Evolutionary conservation across 805 yeast genomes (phyloP), one percentile per base, ranked within the genome.

Genomic region (Torulaspora indica): DNA sequence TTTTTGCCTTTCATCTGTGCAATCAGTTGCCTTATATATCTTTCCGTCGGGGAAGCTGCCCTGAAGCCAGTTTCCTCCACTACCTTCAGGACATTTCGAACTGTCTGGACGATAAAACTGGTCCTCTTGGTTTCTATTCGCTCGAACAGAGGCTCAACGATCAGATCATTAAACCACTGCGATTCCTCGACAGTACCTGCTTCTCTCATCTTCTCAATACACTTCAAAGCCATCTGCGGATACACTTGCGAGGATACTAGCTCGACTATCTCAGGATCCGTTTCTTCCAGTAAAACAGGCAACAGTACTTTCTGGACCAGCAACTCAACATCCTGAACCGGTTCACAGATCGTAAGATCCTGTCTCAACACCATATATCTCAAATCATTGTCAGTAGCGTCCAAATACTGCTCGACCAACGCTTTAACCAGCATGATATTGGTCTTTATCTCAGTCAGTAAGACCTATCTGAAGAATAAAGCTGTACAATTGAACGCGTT

Each of bases 301-400:
- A 54, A 14, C 12, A 51, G 29, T 4, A 60, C 43, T 40, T 79
- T 76, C 36, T 82, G 86, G 46, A 91, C 72, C 33, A 73, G 70
- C 36, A 74, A 77, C 50, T 81, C 88, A 31, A 88, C 67, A 10
- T 83, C 85, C 27, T 67, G 63, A 51, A 79, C 82, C 28, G 87
- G 70, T 47, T 85, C 95, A n/a, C 75, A 77, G 8, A 90, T 68
- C 57, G 85, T 85, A 42, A 89, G 78, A 60, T 89, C 84, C 67
- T 88, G 88, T 63, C 95, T 79, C 95, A 97, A 87, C 4, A 95
- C 81, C 65, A 61, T 61, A 40, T 60, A 61, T 30, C 54, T 59
- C 33, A 61, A 30, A 35, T 61, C 66, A 46, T 44, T 45, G 42
- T 61, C 66, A n/a, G 40, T 29, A 2, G 58, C 52, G 8, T 32